A percentile compares a stretch with the other conserved stretches of the same genome.
Conservation (phyloP, 1,284 basidiomycete species). For the Marasmius sp. region DNA sequence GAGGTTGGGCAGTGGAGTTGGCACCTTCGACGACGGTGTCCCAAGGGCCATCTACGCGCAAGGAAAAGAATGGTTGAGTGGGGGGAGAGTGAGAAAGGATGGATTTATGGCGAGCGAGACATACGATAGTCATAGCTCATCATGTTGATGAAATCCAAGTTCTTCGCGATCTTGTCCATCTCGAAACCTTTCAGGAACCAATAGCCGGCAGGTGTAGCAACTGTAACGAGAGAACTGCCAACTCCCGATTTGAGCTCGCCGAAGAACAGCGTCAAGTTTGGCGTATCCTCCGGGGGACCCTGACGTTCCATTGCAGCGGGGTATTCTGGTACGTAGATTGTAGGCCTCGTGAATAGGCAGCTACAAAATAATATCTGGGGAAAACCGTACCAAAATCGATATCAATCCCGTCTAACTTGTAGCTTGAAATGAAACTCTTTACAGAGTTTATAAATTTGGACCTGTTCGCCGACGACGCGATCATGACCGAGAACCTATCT, state of each 20-base stretch:
- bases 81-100: no score
- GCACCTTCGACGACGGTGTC: conserved; percentile 19
- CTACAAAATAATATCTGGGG: background rate
- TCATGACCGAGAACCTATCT: conserved; percentile 14
- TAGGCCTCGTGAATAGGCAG: background rate
- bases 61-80: no score
- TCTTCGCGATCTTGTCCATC: conserved; percentile 22
- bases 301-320: conserved; percentile 17
- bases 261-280: conserved; percentile 22
- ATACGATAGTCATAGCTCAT: conserved; percentile 15
- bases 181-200: conserved; percentile 27
- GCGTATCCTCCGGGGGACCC: conserved; percentile 20
- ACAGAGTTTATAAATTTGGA: conserved; percentile 14
- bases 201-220: conserved; percentile 23
- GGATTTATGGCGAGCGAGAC: no score
- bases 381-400: conserved; percentile 8
- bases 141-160: conserved; percentile 24
- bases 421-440: background rate
- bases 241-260: conserved; percentile 15
- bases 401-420: conserved; percentile 14
- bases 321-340: conserved; percentile 13
- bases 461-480: conserved; percentile 6
- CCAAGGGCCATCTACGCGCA: conserved; percentile 17
- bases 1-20: conserved; percentile 18
- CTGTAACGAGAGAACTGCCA: conserved; percentile 9